These are phyloP conservation scores for Globisporangium radiosum DNA, from an alignment of 352 stramenopile genomes.

Conservation along the genomic window DNA sequence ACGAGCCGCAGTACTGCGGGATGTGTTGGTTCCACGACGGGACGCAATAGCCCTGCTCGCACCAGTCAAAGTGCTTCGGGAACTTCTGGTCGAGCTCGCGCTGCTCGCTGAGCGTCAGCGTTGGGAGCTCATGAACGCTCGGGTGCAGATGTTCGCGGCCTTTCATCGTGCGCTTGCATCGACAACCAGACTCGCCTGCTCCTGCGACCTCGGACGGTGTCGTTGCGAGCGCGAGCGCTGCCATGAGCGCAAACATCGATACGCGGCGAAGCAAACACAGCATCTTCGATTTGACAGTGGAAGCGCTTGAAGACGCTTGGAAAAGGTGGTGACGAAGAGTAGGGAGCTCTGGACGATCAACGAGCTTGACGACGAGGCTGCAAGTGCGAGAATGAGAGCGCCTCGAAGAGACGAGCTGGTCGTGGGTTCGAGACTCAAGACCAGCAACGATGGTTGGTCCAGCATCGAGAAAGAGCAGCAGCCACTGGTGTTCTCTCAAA, in stretches of 20 bases:
- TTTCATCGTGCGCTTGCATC: conserved; percentile 70
- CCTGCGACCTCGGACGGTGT: conserved; percentile 10
- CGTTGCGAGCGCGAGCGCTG: conserved; percentile 6
- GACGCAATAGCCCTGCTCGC: conserved; percentile 43
- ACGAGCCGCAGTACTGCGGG: conserved; percentile 70
- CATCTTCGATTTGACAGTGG: background rate
- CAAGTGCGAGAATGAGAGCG: no score
- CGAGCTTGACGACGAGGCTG: background rate
- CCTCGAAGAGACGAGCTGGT: no score
- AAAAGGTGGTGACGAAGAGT: background rate
- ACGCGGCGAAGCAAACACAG: conserved; percentile 1
- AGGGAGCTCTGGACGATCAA: background rate
- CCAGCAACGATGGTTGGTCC: background rate
- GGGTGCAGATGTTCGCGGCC: conserved; percentile 63
- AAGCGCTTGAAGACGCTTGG: background rate
- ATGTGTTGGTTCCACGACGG: conserved; percentile 71
- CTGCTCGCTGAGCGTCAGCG: conserved; percentile 31
- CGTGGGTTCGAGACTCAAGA: no score
- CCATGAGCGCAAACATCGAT: conserved; percentile 1
- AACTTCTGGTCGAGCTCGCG: conserved; percentile 29
- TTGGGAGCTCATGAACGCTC: conserved; percentile 28
- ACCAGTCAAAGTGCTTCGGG: conserved; percentile 83
- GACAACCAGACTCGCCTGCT: conserved; percentile 18
- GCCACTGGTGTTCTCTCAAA: no score
- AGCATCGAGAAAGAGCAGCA: background rate